Percentiles rank a stretch among this genome's conserved stretches.
These are phyloP conservation scores for Iberis pinnata DNA, from an alignment of 345 rosid genomes.

Conservation along the genomic window DNA sequence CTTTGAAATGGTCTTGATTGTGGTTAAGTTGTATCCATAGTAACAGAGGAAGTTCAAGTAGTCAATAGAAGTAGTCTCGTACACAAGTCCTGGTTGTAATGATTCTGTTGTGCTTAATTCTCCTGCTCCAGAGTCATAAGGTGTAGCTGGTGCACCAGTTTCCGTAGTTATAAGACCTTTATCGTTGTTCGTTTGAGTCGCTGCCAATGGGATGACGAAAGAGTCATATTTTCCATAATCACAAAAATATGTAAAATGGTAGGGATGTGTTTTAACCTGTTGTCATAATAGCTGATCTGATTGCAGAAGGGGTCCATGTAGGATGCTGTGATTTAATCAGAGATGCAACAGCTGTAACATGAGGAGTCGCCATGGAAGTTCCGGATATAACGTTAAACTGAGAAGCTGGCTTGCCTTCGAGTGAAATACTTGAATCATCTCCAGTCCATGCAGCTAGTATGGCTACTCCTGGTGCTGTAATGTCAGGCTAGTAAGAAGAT, in stretches of 20 bases:
- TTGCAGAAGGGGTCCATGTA: slow-evolving; percentile 54
- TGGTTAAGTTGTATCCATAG: slow-evolving; percentile 39
- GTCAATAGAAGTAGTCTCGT: slow-evolving; percentile 54
- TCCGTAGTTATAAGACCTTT: slow-evolving; percentile 47
- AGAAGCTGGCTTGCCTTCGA: slow-evolving; percentile 38
- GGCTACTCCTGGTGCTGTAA: slow-evolving; percentile 69
- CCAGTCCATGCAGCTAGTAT: slow-evolving; percentile 81
- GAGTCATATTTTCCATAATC: neutral
- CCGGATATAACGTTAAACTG: slow-evolving; percentile 56
- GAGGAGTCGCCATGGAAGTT: slow-evolving; percentile 84
- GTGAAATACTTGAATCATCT: slow-evolving; percentile 33
- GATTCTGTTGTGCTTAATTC: slow-evolving; percentile 48
- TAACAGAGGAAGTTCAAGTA: slow-evolving; percentile 70
- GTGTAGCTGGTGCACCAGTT: slow-evolving; percentile 52
- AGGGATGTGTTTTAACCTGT: slow-evolving; percentile 42
- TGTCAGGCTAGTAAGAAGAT: slow-evolving; percentile 55
- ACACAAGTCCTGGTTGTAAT: slow-evolving; percentile 55
- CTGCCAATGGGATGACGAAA: slow-evolving; percentile 24
- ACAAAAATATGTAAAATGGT: neutral
- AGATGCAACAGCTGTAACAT: slow-evolving; percentile 62
- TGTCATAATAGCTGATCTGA: slow-evolving; percentile 81
- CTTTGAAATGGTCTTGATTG: slow-evolving; percentile 39
- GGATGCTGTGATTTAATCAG: slow-evolving; percentile 52
- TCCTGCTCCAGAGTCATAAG: slow-evolving; percentile 67
- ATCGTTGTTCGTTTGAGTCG: slow-evolving; percentile 48